Percentiles rank a stretch among this genome's conserved stretches.
phyloP scores from a whole-genome alignment of 495 filamentous ascomycete species.

The Chlorociboria aeruginascens region DNA sequence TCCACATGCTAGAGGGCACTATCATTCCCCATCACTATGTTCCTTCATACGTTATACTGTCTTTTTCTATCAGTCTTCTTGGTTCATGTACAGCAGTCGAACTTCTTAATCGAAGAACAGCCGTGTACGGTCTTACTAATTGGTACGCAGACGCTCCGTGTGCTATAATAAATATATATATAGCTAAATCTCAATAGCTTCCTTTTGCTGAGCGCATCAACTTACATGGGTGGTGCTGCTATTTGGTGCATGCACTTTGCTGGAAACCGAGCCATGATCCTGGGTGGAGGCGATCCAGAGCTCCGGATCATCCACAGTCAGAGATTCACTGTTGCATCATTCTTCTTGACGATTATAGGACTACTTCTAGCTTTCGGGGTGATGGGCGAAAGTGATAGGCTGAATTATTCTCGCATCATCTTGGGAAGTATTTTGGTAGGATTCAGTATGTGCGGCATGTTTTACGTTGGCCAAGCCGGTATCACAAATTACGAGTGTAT shows the following conservation, averaged over 20 bases:
- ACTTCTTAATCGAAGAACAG: slow-evolving; percentile 65
- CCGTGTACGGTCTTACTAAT: slow-evolving; percentile 53
- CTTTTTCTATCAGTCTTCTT: slow-evolving; percentile 66
- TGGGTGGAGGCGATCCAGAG: slow-evolving; percentile 44
- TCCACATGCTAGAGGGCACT: slow-evolving; percentile 9
- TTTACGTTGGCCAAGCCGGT: slow-evolving; percentile 76
- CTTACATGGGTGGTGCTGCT: slow-evolving; percentile 73
- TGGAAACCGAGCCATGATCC: slow-evolving; percentile 65
- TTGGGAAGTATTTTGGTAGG: slow-evolving; percentile 57
- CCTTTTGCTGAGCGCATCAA: slow-evolving; percentile 55
- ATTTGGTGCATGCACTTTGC: slow-evolving; percentile 70
- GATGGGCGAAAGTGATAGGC: slow-evolving; percentile 41
- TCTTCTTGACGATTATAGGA: slow-evolving; percentile 68
- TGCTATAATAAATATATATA: background rate
- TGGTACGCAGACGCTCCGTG: slow-evolving; percentile 35
- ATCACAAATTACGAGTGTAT: slow-evolving; percentile 62
- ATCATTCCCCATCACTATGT: slow-evolving; percentile 43
- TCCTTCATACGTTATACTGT: slow-evolving; percentile 54
- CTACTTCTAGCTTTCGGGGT: slow-evolving; percentile 60
- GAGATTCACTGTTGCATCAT: slow-evolving; percentile 62
- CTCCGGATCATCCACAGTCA: slow-evolving; percentile 65
- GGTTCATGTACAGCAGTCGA: slow-evolving; percentile 72
- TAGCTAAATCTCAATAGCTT: slow-evolving; percentile 35
- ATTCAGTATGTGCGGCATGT: slow-evolving; percentile 72
- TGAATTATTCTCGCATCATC: slow-evolving; percentile 45